phyloP scores from a whole-genome alignment of 2,329 filamentous ascomycete species.

The Lecanosticta acicola region DNA sequence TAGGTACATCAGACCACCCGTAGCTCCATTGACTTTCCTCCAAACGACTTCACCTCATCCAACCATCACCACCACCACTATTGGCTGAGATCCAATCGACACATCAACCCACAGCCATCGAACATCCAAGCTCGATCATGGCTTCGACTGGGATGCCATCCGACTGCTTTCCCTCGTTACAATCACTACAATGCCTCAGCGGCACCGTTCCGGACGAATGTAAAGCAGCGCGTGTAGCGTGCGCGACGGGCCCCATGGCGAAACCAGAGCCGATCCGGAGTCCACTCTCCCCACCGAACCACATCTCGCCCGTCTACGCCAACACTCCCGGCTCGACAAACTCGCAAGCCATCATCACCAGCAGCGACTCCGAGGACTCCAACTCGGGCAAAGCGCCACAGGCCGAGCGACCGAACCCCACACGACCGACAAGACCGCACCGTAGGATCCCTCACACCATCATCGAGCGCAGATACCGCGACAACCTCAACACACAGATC shows the following conservation, averaged over 20 bases:
- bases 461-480: slow-evolving; percentile 44
- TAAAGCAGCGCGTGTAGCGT: slow-evolving; percentile 17
- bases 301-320: slow-evolving; percentile 13
- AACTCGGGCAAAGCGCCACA: slow-evolving; percentile 5
- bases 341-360: slow-evolving; percentile 13
- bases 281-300: slow-evolving; percentile 5
- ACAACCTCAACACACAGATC: slow-evolving; percentile 43
- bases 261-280: slow-evolving; percentile 4
- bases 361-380: slow-evolving; percentile 19
- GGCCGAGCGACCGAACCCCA: not conserved
- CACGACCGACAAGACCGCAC: slow-evolving; percentile 16
- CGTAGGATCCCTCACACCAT: slow-evolving; percentile 37
- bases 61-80: slow-evolving; percentile 3
- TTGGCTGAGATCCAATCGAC: too few relatives aligned
- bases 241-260: slow-evolving; percentile 10
- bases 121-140: slow-evolving; percentile 1
- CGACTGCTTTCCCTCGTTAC: slow-evolving; percentile 18
- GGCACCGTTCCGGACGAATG: slow-evolving; percentile 19
- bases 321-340: slow-evolving; percentile 6
- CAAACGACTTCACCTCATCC: not conserved
- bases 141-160: slow-evolving; percentile 10
- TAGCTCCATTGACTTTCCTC: slow-evolving; percentile 2
- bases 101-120: not conserved
- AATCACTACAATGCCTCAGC: slow-evolving; percentile 16
- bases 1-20: slow-evolving; percentile 6